Conservation (phyloP, 805 yeast species). For the Wickerhamomyces mucosus region DNA sequence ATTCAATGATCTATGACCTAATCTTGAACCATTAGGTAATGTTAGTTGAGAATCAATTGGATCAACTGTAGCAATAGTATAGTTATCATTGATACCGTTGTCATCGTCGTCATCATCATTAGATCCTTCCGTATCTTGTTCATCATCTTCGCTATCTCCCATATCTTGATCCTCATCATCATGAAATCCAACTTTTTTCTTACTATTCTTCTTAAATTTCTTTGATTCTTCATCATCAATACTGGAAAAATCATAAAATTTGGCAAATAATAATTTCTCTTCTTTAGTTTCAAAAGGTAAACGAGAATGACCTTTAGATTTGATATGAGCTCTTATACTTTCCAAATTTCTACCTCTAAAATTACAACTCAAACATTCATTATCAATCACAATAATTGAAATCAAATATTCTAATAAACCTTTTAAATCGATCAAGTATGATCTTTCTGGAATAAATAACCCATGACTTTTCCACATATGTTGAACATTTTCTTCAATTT, state of each 20-base stretch:
- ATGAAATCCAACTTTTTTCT: constrained; percentile 23
- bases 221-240: constrained; percentile 35
- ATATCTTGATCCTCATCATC: constrained; percentile 26
- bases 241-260: constrained; percentile 76
- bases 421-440: constrained; percentile 52
- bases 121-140: constrained; percentile 8
- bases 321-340: constrained; percentile 84
- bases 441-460: constrained; percentile 75
- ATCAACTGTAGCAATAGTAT: constrained; percentile 33
- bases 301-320: constrained; percentile 75
- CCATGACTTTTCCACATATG: constrained; percentile 84
- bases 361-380: constrained; percentile 71
- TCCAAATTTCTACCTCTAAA: constrained; percentile 80
- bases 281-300: constrained; percentile 80
- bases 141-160: constrained; percentile 23
- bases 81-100: constrained; percentile 23
- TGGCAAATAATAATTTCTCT: constrained; percentile 66
- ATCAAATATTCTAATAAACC: constrained; percentile 73
- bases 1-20: constrained; percentile 74
- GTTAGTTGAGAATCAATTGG: constrained; percentile 53
- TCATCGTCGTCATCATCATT: constrained; percentile 19
- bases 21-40: constrained; percentile 67
- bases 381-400: constrained; percentile 75
- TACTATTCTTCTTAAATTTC: constrained; percentile 18
- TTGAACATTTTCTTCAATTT: constrained; percentile 47